These are phyloP conservation scores for Cryptococcus deneoformans DNA, from an alignment of 1,284 basidiomycete species.

Conservation along the genomic window DNA sequence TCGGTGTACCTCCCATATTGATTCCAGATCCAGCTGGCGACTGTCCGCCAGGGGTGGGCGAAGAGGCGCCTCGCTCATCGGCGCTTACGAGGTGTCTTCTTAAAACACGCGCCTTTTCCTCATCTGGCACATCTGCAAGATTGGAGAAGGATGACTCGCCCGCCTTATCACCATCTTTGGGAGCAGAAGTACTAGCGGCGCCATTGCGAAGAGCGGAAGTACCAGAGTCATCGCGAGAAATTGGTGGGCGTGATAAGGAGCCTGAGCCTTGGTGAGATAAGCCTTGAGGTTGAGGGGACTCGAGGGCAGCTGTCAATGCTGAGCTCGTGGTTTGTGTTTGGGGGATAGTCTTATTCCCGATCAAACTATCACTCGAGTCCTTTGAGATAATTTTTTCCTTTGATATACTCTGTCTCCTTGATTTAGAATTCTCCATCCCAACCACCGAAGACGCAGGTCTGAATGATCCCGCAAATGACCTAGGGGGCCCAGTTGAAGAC, in stretches of 20 bases:
- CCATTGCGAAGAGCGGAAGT: slow-evolving; percentile 7
- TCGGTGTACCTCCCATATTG: slow-evolving; percentile 6
- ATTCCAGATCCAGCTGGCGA: not conserved
- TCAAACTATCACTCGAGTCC: too few relatives aligned
- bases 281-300: not conserved
- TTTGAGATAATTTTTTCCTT: not conserved
- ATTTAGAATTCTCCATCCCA: too few relatives aligned
- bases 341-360: too few relatives aligned
- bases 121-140: slow-evolving; percentile 55
- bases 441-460: not conserved
- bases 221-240: slow-evolving; percentile 6
- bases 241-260: slow-evolving; percentile 1
- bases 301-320: slow-evolving; percentile 21
- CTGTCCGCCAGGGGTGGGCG: slow-evolving; percentile 12
- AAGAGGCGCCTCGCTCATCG: slow-evolving; percentile 56
- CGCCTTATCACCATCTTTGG: not conserved
- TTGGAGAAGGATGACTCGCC: slow-evolving; percentile 36
- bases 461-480: slow-evolving; percentile 17
- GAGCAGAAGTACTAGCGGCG: not conserved
- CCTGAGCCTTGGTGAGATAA: slow-evolving; percentile 1
- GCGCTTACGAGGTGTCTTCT: slow-evolving; percentile 74
- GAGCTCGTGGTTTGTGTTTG: slow-evolving; percentile 1
- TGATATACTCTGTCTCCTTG: too few relatives aligned
- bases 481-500: slow-evolving; percentile 5
- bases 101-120: slow-evolving; percentile 78